Evolutionary conservation across 2,329 filamentous ascomycete genomes (phyloP).

Genomic region (Aspergillus sp.): DNA sequence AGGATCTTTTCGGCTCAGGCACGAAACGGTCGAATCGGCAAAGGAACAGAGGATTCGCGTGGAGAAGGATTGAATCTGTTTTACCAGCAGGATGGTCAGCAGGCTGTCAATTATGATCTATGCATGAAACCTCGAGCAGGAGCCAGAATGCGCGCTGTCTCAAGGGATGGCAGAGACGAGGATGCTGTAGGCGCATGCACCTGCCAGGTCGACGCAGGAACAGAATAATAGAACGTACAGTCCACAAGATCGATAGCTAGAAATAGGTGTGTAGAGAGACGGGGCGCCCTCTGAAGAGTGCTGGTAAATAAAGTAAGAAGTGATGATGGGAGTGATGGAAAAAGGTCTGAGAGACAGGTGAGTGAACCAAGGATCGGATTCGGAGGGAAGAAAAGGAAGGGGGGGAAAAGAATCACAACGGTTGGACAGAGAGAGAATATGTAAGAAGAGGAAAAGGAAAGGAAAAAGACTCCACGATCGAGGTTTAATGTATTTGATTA

Average conservation of each 20-base stretch:
- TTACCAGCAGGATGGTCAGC: neutral
- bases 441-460: slow-evolving; percentile 2
- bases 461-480: neutral
- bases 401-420: neutral
- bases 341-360: slow-evolving; percentile 3
- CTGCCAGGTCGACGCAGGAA: neutral
- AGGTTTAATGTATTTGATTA: slow-evolving; percentile 10
- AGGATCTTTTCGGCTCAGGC: neutral
- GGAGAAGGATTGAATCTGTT: neutral
- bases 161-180: neutral
- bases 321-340: slow-evolving; percentile 1
- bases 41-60: neutral
- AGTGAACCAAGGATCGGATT: slow-evolving; percentile 2
- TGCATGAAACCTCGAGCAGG: neutral
- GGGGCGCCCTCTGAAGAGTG: neutral
- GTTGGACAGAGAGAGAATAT: neutral
- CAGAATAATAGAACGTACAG: neutral
- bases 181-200: neutral
- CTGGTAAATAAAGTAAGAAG: slow-evolving; percentile 1
- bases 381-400: neutral
- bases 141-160: neutral
- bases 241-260: neutral
- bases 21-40: neutral
- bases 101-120: neutral
- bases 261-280: neutral